Evolutionary conservation across 1,284 basidiomycete species (phyloP).

Genomic region (Cryptococcus sp.): DNA sequence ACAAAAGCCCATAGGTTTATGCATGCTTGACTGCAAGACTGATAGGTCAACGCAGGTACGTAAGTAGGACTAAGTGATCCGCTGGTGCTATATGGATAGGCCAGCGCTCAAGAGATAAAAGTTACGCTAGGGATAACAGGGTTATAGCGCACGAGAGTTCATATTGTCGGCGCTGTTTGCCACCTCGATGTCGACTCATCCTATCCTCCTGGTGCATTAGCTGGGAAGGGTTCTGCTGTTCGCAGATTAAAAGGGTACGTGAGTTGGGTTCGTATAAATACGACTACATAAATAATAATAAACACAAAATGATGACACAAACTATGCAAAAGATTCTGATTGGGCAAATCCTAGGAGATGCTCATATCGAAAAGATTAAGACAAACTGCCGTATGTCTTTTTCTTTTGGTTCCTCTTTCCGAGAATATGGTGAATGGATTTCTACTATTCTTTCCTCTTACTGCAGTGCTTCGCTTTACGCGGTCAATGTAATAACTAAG

Average conservation of each 20-base stretch:
- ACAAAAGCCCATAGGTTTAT: conserved; percentile 20
- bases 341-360: too few relatives aligned
- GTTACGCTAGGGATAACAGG: conserved; percentile 22
- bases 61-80: conserved; percentile 32
- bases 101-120: conserved; percentile 25
- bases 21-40: conserved; percentile 28
- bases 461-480: too few relatives aligned
- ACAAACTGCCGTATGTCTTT: too few relatives aligned
- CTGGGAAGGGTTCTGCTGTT: conserved; percentile 27
- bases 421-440: too few relatives aligned
- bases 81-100: conserved; percentile 19
- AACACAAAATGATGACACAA: too few relatives aligned
- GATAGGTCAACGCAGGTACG: conserved; percentile 25
- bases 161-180: conserved; percentile 20
- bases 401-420: too few relatives aligned
- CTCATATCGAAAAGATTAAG: too few relatives aligned
- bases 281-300: too few relatives aligned
- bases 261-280: conserved; percentile 20
- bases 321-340: too few relatives aligned
- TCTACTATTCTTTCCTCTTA: too few relatives aligned
- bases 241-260: conserved; percentile 28
- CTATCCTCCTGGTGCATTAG: conserved; percentile 25
- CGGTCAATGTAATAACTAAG: too few relatives aligned
- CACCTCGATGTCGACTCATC: conserved; percentile 28
- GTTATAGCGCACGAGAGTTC: conserved; percentile 17